Base-by-base conservation (phyloP, 2,329 filamentous ascomycete genomes). In the Aspergillus persii region DNA sequence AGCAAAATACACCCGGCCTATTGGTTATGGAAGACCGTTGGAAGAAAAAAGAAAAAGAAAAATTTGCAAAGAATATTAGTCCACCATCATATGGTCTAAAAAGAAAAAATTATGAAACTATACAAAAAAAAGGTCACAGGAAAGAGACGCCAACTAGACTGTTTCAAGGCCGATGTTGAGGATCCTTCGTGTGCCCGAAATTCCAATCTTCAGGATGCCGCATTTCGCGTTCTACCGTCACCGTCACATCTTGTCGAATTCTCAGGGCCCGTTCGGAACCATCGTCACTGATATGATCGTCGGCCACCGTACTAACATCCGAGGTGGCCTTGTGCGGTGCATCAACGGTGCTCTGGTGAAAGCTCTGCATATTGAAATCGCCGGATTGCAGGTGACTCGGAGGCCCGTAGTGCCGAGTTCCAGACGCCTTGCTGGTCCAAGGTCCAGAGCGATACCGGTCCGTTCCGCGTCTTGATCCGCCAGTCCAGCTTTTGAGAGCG, bases 201-300 rank as follows among this genome's bases (percentile, higher is more conserved):
- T 56, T 57, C 59, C 53, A 62, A 46, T 55, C 58, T 44, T 59
- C 53, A 23, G 63, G 57, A 27, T 63, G 57, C 23, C 61, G 61
- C 12, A 61, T 51, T 49, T 65, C 65, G 5, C 61, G 62, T 61
- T 66, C 62, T 41, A 68, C 61, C 6, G 64, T 66, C 18, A 77
- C 71, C 7, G 75, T 77, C 41, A 77, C 71, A 44, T 77, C 74
- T 53, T 76, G 74, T 23, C 74, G 71, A 52, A 77, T 77, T 23
- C 73, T 67, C 36, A 77, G 57, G 9, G 73, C 74, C 8, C 72
- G 71, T 7, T 71, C 69, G 1, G 74, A 76, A 18, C 70, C 71
- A 60, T 76, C 74, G 23, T 77, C 74, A 55, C 72, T 75, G 30
- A 66, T 51, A 41, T 69, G 66, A n/a, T 73, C 71, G 11, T 73